Percentiles rank a stretch among this genome's conserved stretches.
Evolutionary conservation across 2,329 filamentous ascomycete genomes (phyloP).

Genomic region (Karstenula rhodostoma): DNA sequence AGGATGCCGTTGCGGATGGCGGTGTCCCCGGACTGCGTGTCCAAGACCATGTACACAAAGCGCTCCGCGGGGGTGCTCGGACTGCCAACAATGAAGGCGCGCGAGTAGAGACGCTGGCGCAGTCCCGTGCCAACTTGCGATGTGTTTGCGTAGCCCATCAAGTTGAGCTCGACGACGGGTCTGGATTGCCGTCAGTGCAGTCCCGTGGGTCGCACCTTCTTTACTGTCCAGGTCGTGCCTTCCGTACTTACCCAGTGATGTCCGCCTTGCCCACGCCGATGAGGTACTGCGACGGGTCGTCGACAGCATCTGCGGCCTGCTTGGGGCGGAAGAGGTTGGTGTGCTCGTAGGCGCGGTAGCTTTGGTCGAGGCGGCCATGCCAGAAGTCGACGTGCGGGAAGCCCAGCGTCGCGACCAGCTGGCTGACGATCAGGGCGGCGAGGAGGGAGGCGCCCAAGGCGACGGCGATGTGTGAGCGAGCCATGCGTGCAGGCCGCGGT

Average conservation of each 20-base stretch:
- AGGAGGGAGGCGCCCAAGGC: conserved; percentile 48
- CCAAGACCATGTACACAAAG: conserved; percentile 87
- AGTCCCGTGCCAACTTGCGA: conserved; percentile 83
- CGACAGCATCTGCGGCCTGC: conserved; percentile 35
- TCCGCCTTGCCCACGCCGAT: conserved; percentile 76
- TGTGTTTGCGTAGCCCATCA: conserved; percentile 92
- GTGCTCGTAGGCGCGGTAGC: conserved; percentile 31
- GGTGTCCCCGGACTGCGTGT: conserved; percentile 88
- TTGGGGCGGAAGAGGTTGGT: conserved; percentile 37
- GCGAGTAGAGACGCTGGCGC: conserved; percentile 85
- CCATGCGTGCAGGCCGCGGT: conserved; percentile 42
- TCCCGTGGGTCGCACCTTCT: too few species aligned
- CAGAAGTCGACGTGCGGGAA: conserved; percentile 48
- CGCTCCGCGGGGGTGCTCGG: conserved; percentile 71
- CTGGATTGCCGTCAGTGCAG: conserved; percentile 50
- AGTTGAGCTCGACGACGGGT: conserved; percentile 86
- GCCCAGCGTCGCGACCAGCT: conserved; percentile 46
- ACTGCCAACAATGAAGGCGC: conserved; percentile 86
- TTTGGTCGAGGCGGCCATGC: conserved; percentile 41
- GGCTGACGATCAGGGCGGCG: conserved; percentile 43
- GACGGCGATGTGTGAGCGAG: conserved; percentile 49
- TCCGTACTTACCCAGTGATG: conserved; percentile 68
- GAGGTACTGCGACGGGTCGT: conserved; percentile 62
- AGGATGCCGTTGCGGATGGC: conserved; percentile 88
- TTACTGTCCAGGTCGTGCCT: neutral